phyloP scores from a whole-genome alignment of 495 filamentous ascomycete genomes.

The Mycothermus thermophilus region DNA sequence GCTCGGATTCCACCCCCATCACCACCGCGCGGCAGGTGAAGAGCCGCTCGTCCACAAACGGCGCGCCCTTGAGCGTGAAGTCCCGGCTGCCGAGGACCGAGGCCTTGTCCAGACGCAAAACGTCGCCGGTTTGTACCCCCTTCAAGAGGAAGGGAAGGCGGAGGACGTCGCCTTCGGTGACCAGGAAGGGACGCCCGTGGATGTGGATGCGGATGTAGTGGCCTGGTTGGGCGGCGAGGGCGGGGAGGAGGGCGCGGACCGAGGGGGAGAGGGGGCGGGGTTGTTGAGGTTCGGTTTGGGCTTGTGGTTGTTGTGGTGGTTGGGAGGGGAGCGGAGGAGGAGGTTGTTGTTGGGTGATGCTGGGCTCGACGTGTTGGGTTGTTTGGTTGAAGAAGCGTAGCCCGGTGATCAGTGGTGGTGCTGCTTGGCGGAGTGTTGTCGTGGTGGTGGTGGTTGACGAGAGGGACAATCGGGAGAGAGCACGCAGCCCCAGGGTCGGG shows the following conservation, averaged over 20 bases:
- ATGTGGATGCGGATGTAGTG: slow-evolving; percentile 85
- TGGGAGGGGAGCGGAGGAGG: slow-evolving; percentile 4
- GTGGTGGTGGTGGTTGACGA: slow-evolving; percentile 12
- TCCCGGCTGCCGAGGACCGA: slow-evolving; percentile 69
- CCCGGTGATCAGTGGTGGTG: slow-evolving; percentile 6
- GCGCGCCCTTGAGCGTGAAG: slow-evolving; percentile 69
- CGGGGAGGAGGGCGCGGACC: slow-evolving; percentile 55
- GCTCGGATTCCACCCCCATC: slow-evolving; percentile 77
- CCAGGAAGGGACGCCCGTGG: slow-evolving; percentile 77
- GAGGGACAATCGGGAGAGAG: slow-evolving; percentile 18
- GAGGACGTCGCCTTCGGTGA: slow-evolving; percentile 71
- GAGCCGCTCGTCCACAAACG: slow-evolving; percentile 63
- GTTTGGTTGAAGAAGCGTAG: slow-evolving; percentile 20
- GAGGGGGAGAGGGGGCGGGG: slow-evolving; percentile 33
- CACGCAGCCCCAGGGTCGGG: slow-evolving; percentile 34
- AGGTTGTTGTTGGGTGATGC: slow-evolving; percentile 4
- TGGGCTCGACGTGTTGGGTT: slow-evolving; percentile 16
- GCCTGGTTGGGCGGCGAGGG: slow-evolving; percentile 59
- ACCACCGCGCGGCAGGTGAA: slow-evolving; percentile 79
- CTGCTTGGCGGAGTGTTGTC: background rate
- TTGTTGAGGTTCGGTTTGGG: slow-evolving; percentile 9
- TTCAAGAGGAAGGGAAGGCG: slow-evolving; percentile 95
- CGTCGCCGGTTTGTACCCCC: slow-evolving; percentile 64
- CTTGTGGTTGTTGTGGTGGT: slow-evolving; percentile 11
- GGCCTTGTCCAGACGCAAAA: slow-evolving; percentile 75